Conservation (phyloP, 306 rosid species). For the Cajanus cajan region DNA sequence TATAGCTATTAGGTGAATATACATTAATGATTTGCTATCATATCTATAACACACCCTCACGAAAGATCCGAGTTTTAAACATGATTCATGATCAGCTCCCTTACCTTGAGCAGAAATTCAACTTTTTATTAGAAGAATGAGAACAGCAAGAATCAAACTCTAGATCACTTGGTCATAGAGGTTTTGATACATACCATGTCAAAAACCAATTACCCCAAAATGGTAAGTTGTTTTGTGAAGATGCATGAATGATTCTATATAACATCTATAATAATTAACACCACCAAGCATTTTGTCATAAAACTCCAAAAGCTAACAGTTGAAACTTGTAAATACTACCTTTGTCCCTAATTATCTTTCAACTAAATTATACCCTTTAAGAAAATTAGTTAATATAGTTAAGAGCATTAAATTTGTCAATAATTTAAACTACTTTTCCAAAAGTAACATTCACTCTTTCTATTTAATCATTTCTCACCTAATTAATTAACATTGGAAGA, state of each 20-base stretch:
- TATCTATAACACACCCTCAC: not conserved
- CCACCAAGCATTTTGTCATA: not conserved
- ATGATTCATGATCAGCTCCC: not conserved
- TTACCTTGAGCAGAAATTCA: not conserved
- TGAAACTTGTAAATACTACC: not conserved
- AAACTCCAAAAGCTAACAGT: not conserved
- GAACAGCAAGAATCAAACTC: not conserved
- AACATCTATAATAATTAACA: not conserved
- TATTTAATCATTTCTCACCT: too few relatives aligned
- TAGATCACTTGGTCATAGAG: not conserved
- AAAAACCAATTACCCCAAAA: not conserved
- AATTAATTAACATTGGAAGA: too few relatives aligned
- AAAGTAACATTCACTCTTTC: too few relatives aligned
- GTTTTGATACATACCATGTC: not conserved
- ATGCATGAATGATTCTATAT: not conserved
- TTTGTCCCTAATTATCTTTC: too few relatives aligned
- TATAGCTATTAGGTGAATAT: not conserved
- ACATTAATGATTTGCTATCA: not conserved
- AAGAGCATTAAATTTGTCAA: too few relatives aligned
- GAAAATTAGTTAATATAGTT: too few relatives aligned
- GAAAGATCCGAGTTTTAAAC: not conserved
- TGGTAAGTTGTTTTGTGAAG: not conserved
- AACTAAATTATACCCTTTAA: too few relatives aligned
- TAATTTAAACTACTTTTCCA: too few relatives aligned
- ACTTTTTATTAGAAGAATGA: not conserved